A percentile compares a stretch with the other conserved stretches of the same genome.
These are phyloP conservation scores for Microsporum ferrugineum DNA, from an alignment of 2,329 filamentous ascomycete genomes.

Conservation along the genomic window DNA sequence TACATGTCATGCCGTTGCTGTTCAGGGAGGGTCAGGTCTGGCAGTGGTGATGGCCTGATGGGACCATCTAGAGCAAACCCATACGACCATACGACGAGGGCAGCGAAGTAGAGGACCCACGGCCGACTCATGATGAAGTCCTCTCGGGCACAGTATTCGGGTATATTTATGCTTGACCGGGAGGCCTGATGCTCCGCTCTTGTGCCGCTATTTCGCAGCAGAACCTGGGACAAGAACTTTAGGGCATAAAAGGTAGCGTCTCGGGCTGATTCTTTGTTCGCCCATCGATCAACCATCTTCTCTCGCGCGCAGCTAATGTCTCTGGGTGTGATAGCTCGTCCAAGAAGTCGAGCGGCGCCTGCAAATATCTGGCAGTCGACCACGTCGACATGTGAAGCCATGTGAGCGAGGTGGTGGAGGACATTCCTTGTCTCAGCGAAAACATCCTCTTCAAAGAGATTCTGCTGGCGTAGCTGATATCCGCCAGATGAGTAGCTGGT, in stretches of 20 bases:
- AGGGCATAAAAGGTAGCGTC: constrained; percentile 89
- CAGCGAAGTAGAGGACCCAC: constrained; percentile 91
- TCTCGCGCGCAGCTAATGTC: constrained; percentile 70
- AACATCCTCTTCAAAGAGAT: constrained; percentile 47
- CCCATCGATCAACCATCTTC: constrained; percentile 82
- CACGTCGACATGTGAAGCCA: constrained; percentile 95
- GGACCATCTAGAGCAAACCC: constrained; percentile 82
- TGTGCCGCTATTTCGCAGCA: constrained; percentile 45
- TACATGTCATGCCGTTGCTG: constrained; percentile 70
- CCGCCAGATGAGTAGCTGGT: constrained; percentile 14
- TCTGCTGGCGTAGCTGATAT: constrained; percentile 20
- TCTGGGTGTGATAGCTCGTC: constrained; percentile 68
- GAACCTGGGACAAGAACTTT: constrained; percentile 74
- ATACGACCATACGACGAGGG: constrained; percentile 88
- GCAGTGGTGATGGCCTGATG: constrained; percentile 34
- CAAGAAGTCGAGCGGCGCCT: constrained; percentile 70
- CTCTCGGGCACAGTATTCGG: constrained; percentile 67
- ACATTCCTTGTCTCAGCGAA: constrained; percentile 83
- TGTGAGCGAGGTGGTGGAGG: constrained; percentile 85
- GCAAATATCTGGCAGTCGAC: constrained; percentile 97
- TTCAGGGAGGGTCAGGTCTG: constrained; percentile 45
- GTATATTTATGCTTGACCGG: constrained; percentile 24
- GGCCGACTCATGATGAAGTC: constrained; percentile 84
- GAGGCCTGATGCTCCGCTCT: constrained; percentile 14
- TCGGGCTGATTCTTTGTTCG: constrained; percentile 71